These are phyloP conservation scores for Metarhizium album DNA, from an alignment of 2,329 filamentous ascomycete species.

Conservation along the genomic window DNA sequence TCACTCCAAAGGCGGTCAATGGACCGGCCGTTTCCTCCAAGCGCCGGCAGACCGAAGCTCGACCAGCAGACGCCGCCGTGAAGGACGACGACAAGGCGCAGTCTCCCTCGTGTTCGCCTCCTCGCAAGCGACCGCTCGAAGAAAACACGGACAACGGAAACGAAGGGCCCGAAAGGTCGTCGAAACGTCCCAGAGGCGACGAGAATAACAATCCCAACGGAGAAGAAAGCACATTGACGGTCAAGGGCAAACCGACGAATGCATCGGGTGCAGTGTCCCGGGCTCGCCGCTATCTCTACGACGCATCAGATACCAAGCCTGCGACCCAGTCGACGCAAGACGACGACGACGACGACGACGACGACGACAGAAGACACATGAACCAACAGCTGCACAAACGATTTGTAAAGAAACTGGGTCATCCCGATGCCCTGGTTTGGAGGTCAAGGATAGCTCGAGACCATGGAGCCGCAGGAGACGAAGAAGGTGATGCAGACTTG, in stretches of 20 bases:
- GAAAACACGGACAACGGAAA: constrained; percentile 36
- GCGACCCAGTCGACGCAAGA: constrained; percentile 26
- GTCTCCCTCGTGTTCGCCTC: too few relatives aligned
- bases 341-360: constrained; percentile 29
- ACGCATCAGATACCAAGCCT: constrained; percentile 29
- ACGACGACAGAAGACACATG: constrained; percentile 40
- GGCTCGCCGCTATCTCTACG: constrained; percentile 43
- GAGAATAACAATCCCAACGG: constrained; percentile 26
- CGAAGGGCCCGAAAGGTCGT: constrained; percentile 23
- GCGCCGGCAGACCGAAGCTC: constrained; percentile 19
- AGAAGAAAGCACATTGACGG: constrained; percentile 24
- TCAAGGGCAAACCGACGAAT: constrained; percentile 6
- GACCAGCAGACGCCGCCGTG: constrained; percentile 15
- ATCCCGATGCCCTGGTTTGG: constrained; percentile 68
- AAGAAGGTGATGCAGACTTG: constrained; percentile 39
- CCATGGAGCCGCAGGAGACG: constrained; percentile 40
- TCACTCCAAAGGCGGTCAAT: constrained; percentile 51
- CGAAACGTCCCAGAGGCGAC: constrained; percentile 33
- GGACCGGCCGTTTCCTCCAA: constrained; percentile 27
- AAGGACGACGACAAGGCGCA: constrained; percentile 18
- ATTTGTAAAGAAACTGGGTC: constrained; percentile 85
- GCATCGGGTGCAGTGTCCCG: constrained; percentile 19
- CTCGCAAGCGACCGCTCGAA: constrained; percentile 41
- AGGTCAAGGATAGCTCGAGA: constrained; percentile 48
- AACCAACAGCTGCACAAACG: constrained; percentile 68